Evolutionary conservation across 2,329 filamentous ascomycete genomes (phyloP), one percentile per base, ranked within the genome.

Genomic region (Hymenotorrendiella dingleyae): DNA sequence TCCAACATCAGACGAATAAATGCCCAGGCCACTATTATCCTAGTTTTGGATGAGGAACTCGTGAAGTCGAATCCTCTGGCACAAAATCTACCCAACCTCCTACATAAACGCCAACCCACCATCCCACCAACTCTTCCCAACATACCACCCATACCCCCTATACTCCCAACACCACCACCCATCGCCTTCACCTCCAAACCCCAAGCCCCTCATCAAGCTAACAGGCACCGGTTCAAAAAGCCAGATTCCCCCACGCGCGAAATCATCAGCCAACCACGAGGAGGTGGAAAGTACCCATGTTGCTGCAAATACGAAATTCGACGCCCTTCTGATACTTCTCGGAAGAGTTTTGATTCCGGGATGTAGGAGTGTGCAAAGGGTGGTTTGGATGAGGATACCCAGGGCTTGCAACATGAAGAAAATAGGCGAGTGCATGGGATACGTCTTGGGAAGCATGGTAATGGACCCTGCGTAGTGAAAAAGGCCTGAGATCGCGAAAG

Each of bases 211-310:
- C n/a, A 89, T 58, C 1, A 74, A 58, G 41, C 86, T 94, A 7
- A 91, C 51, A 0, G 89, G 87, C n/a, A 94, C 65, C 0, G 88
- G 87, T 62, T 96, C 88, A 48, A 80, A 79, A 11, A 94, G 63
- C 85, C 86, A 95, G 0, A 94, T 57, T 0, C 86, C 88, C 1
- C 79, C 75, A 9, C 73, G 70, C 0, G 82, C 74, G 59, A 94
- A 80, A 56, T 96, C 90, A 58, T 94, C 79, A 9, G 80, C 69
- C n/a, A 95, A 70, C 26, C 80, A 61, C 29, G 70, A 70, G 1
- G 75, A 74, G 0, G 86, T 91, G 12, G 69, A 61, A 42, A 80
- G 76, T 46, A 94, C 66, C 86, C 87, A 96, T 0, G 61, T 54
- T 4, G 80, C 49, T 1, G 80, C 73, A 51, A 82, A 84, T 0